Evolutionary conservation across 257 asterid species (phyloP).

Genomic region (Solanum bulbocastanum): DNA sequence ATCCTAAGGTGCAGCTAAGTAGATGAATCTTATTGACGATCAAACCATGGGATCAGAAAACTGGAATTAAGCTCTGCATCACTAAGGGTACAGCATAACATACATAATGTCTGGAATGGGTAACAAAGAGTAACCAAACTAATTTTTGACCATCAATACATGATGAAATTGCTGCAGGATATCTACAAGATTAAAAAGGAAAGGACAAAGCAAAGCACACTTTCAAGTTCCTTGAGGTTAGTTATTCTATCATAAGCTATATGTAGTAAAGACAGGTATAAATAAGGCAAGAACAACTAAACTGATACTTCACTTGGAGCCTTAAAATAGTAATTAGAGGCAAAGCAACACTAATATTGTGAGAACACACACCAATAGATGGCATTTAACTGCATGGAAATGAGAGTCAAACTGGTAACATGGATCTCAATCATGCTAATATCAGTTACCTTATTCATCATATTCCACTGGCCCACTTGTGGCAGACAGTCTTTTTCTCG

Average conservation of each 20-base stretch:
- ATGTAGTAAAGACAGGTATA: not conserved
- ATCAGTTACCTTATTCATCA: slow-evolving; percentile 81
- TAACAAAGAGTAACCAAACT: not conserved
- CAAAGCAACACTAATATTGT: not conserved
- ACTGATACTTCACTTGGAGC: not conserved
- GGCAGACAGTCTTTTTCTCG: slow-evolving; percentile 91
- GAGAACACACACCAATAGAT: not conserved
- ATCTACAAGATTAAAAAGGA: not conserved
- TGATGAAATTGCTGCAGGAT: not conserved
- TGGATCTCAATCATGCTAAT: not conserved
- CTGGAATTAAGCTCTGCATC: not conserved
- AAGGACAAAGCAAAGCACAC: not conserved
- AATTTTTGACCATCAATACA: not conserved
- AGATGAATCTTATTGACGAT: not conserved
- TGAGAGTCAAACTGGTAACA: not conserved
- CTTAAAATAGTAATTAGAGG: not conserved
- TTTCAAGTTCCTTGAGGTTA: not conserved
- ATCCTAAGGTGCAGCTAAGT: not conserved
- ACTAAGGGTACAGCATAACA: not conserved
- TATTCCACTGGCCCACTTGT: slow-evolving; percentile 96
- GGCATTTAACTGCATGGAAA: not conserved
- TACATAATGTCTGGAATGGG: not conserved
- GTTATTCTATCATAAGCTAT: not conserved
- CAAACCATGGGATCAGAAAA: not conserved
- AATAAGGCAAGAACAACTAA: not conserved